phyloP scores from a whole-genome alignment of 2,329 filamentous ascomycete genomes.

The Bimuria novae-zelandiae region DNA sequence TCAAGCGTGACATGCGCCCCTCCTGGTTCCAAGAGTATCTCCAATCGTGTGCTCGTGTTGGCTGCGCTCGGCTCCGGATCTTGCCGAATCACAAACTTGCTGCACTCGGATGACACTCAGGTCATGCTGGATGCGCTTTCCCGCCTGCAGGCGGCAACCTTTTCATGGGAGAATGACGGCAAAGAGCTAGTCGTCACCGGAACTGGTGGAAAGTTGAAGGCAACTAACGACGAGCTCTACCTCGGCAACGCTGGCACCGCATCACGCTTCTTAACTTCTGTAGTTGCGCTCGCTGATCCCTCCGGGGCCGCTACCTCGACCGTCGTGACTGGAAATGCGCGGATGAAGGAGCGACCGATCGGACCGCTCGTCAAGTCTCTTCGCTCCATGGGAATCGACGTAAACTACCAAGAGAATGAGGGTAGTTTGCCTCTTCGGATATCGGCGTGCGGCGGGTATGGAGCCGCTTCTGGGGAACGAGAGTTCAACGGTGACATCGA shows the following conservation, averaged over 20 bases:
- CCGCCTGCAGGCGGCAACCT: slow-evolving; percentile 82
- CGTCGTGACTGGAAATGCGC: slow-evolving; percentile 86
- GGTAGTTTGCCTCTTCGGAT: slow-evolving; percentile 84
- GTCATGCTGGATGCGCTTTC: slow-evolving; percentile 95
- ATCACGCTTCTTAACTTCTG: slow-evolving; percentile 91
- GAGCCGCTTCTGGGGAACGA: slow-evolving; percentile 72
- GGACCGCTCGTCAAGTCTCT: slow-evolving; percentile 91
- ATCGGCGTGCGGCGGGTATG: slow-evolving; percentile 62
- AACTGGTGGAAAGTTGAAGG: slow-evolving; percentile 82
- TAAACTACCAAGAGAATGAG: slow-evolving; percentile 83
- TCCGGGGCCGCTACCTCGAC: slow-evolving; percentile 66
- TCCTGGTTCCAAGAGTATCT: slow-evolving; percentile 96
- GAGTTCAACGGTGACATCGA: slow-evolving; percentile 75
- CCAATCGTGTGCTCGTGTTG: slow-evolving; percentile 91
- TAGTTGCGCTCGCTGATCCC: slow-evolving; percentile 80
- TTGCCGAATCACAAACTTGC: slow-evolving; percentile 86
- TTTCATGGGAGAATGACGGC: slow-evolving; percentile 94
- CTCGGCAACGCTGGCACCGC: slow-evolving; percentile 96
- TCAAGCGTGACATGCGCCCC: slow-evolving; percentile 78
- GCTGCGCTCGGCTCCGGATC: slow-evolving; percentile 86
- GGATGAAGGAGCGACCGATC: slow-evolving; percentile 96
- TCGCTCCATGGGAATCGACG: slow-evolving; percentile 79
- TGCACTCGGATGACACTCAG: slow-evolving; percentile 96
- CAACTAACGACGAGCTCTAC: slow-evolving; percentile 78
- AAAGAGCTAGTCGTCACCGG: slow-evolving; percentile 87